These are phyloP conservation scores for Pseudopithomyces chartarum DNA, from an alignment of 2,329 filamentous ascomycete genomes.

Conservation along the genomic window DNA sequence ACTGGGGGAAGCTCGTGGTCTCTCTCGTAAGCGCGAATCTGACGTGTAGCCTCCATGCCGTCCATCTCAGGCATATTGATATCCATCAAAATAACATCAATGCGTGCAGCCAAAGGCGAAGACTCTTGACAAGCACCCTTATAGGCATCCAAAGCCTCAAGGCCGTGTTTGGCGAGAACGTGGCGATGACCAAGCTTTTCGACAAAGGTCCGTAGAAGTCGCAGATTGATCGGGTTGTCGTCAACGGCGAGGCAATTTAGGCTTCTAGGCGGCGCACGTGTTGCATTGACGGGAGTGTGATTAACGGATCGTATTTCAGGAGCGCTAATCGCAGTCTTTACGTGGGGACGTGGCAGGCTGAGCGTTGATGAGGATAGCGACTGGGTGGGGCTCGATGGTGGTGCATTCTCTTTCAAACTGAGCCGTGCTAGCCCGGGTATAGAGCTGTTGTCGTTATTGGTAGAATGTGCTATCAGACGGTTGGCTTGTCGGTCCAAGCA, in stretches of 20 bases:
- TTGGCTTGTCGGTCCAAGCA: conserved; percentile 40
- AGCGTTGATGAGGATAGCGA: conserved; percentile 13
- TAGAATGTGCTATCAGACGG: conserved; percentile 17
- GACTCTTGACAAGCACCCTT: conserved; percentile 19
- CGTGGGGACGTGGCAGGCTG: conserved; percentile 23
- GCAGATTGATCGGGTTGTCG: conserved; percentile 48
- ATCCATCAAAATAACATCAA: conserved; percentile 43
- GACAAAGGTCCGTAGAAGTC: conserved; percentile 42
- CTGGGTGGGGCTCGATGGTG: conserved; percentile 16
- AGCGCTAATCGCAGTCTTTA: conserved; percentile 36
- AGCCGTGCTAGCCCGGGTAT: conserved; percentile 28
- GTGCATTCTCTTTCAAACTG: conserved; percentile 32
- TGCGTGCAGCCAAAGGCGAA: conserved; percentile 11
- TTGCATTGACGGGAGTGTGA: conserved; percentile 22
- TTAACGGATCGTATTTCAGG: conserved; percentile 34
- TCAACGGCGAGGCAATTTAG: conserved; percentile 46
- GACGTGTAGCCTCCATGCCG: conserved; percentile 47
- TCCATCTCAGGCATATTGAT: conserved; percentile 47
- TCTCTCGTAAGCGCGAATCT: conserved; percentile 53
- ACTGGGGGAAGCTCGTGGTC: conserved; percentile 48
- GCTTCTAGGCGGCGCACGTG: conserved; percentile 19
- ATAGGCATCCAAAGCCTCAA: conserved; percentile 41
- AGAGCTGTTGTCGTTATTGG: conserved; percentile 19
- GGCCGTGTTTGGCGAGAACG: conserved; percentile 41
- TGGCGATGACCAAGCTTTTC: conserved; percentile 41